Percentiles rank a stretch among this genome's conserved stretches.
Evolutionary conservation across 148 eudicot species (phyloP).

Genomic region (Chenopodium album): DNA sequence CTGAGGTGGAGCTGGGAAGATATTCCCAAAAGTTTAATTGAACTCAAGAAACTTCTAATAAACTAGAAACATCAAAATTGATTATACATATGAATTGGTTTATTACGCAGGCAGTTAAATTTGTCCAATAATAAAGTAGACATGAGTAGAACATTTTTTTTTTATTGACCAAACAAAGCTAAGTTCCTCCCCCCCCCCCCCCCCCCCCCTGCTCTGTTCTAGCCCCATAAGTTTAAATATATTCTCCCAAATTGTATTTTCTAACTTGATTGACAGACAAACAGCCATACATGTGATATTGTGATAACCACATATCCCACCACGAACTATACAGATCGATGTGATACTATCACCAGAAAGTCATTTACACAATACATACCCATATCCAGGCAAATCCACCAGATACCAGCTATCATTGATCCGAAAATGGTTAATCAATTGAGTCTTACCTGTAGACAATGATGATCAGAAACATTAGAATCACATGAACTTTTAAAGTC

Average conservation of each 20-base stretch:
- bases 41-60: background rate
- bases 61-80: background rate
- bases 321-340: too few species aligned
- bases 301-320: background rate
- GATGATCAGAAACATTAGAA: background rate
- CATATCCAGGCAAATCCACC: conserved; percentile 98
- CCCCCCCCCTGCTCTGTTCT: too few species aligned
- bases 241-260: background rate
- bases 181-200: too few species aligned
- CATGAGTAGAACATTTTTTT: too few species aligned
- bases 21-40: background rate
- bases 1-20: background rate
- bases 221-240: background rate
- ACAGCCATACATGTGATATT: too few species aligned
- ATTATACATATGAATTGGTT: background rate
- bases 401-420: conserved; percentile 94
- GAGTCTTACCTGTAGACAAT: conserved; percentile 83
- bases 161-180: background rate
- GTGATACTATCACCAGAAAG: too few species aligned
- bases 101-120: background rate
- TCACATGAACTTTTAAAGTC: background rate
- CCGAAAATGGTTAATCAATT: conserved; percentile 95
- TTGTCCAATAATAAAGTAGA: background rate
- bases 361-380: conserved; percentile 45
- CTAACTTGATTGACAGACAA: background rate